A percentile compares a stretch with the other conserved stretches of the same genome.
These are phyloP conservation scores for Phyllosticta citriasiana DNA, from an alignment of 2,329 filamentous ascomycete genomes.

Conservation along the genomic window DNA sequence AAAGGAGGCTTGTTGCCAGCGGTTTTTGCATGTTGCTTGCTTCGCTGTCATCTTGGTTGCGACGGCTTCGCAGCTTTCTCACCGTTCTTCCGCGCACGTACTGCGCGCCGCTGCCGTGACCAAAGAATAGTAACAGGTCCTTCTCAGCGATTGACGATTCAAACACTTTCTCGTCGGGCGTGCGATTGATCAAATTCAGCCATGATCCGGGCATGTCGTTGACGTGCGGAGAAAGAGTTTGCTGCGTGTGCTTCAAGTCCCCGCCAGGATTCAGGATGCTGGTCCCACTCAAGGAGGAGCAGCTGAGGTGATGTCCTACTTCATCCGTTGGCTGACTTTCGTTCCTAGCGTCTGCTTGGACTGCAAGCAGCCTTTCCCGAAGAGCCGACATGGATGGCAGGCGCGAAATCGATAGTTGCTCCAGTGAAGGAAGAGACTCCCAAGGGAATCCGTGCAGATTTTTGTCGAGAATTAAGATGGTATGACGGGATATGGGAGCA, in stretches of 20 bases:
- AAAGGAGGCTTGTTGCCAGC: slow-evolving; percentile 73
- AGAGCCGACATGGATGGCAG: slow-evolving; percentile 80
- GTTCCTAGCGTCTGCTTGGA: slow-evolving; percentile 26
- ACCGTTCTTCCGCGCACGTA: slow-evolving; percentile 83
- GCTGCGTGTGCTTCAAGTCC: slow-evolving; percentile 72
- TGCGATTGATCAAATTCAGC: slow-evolving; percentile 57
- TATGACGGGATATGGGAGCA: slow-evolving; percentile 48
- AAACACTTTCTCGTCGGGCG: slow-evolving; percentile 71
- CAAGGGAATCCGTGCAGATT: slow-evolving; percentile 84
- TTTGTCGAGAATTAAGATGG: slow-evolving; percentile 85
- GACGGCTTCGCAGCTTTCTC: slow-evolving; percentile 49
- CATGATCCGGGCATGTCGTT: slow-evolving; percentile 43
- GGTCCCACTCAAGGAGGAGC: slow-evolving; percentile 40
- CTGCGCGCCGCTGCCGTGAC: slow-evolving; percentile 88
- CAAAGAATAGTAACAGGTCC: slow-evolving; percentile 83
- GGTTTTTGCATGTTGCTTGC: slow-evolving; percentile 11
- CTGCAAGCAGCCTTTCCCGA: slow-evolving; percentile 58
- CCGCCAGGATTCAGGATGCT: slow-evolving; percentile 86
- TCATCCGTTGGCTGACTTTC: slow-evolving; percentile 3
- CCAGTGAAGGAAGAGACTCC: slow-evolving; percentile 86
- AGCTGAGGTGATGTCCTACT: slow-evolving; percentile 38
- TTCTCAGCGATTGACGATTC: slow-evolving; percentile 53
- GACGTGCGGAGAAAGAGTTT: slow-evolving; percentile 60
- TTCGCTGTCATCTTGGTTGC: background rate
- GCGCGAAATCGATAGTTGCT: slow-evolving; percentile 68